Conservation (phyloP, 345 rosid species). For the Pelargonium nanum region DNA sequence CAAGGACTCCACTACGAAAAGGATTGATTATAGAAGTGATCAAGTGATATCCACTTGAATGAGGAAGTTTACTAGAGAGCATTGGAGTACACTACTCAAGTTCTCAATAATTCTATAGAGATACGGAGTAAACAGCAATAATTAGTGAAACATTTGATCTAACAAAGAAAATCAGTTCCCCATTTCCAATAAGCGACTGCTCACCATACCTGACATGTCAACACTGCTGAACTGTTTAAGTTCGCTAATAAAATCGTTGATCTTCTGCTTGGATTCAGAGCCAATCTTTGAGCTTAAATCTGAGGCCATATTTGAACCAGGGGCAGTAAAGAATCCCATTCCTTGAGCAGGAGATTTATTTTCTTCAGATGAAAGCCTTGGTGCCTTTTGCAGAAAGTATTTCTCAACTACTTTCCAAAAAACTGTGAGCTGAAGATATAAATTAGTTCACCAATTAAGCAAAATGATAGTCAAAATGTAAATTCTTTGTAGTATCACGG, state of each 20-base stretch:
- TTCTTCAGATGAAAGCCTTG: slow-evolving; percentile 29
- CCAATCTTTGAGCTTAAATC: slow-evolving; percentile 56
- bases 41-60: neutral
- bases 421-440: slow-evolving; percentile 84
- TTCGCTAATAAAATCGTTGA: slow-evolving; percentile 73
- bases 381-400: slow-evolving; percentile 43
- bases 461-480: slow-evolving; percentile 1
- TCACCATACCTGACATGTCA: slow-evolving; percentile 82
- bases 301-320: slow-evolving; percentile 69
- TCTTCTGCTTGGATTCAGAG: slow-evolving; percentile 62
- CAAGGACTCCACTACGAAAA: too few species aligned
- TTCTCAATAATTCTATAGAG: neutral
- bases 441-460: slow-evolving; percentile 36
- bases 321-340: slow-evolving; percentile 51
- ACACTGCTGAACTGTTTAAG: slow-evolving; percentile 62
- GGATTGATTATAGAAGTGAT: neutral
- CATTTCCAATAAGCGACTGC: neutral
- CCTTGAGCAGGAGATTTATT: slow-evolving; percentile 43
- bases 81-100: neutral
- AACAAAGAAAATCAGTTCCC: neutral
- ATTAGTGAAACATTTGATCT: neutral
- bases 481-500: neutral
- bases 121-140: neutral
- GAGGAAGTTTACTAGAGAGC: neutral
- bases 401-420: slow-evolving; percentile 83